These are phyloP conservation scores for Globisporangium nunn DNA, from an alignment of 352 stramenopile genomes.

Conservation along the genomic window DNA sequence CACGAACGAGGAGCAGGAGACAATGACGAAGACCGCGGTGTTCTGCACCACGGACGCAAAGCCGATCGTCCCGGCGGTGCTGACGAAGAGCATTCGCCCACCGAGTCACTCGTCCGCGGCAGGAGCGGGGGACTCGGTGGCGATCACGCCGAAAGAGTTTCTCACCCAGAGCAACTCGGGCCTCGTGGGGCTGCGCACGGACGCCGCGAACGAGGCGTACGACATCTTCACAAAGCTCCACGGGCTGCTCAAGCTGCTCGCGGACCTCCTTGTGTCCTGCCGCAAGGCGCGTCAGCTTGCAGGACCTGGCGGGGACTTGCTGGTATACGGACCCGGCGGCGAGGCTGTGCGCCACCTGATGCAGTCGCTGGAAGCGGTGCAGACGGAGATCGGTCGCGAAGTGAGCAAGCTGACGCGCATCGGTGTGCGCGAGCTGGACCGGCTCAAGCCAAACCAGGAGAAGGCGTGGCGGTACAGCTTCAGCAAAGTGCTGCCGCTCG, in stretches of 20 bases:
- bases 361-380: slow-evolving; percentile 75
- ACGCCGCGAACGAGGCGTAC: slow-evolving; percentile 49
- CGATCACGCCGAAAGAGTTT: slow-evolving; percentile 55
- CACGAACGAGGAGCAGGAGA: slow-evolving; percentile 62
- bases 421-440: slow-evolving; percentile 75
- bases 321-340: slow-evolving; percentile 79
- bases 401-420: slow-evolving; percentile 76
- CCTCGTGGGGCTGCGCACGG: slow-evolving; percentile 57
- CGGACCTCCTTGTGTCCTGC: slow-evolving; percentile 77
- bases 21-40: slow-evolving; percentile 61
- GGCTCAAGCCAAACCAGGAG: slow-evolving; percentile 82
- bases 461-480: slow-evolving; percentile 83
- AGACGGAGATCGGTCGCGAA: slow-evolving; percentile 67
- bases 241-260: slow-evolving; percentile 70
- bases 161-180: slow-evolving; percentile 70
- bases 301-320: slow-evolving; percentile 69
- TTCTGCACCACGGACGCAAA: slow-evolving; percentile 68
- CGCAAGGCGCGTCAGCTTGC: slow-evolving; percentile 76
- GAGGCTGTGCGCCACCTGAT: slow-evolving; percentile 79
- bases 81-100: slow-evolving; percentile 24
- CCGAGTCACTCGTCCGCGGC: slow-evolving; percentile 27
- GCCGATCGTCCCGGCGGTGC: slow-evolving; percentile 50
- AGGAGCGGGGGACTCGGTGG: slow-evolving; percentile 28
- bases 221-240: slow-evolving; percentile 74
- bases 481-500: slow-evolving; percentile 73